A percentile compares a stretch with the other conserved stretches of the same genome.
Conservation (phyloP, 768 basidiomycete species). For the Lyophyllum semitale region DNA sequence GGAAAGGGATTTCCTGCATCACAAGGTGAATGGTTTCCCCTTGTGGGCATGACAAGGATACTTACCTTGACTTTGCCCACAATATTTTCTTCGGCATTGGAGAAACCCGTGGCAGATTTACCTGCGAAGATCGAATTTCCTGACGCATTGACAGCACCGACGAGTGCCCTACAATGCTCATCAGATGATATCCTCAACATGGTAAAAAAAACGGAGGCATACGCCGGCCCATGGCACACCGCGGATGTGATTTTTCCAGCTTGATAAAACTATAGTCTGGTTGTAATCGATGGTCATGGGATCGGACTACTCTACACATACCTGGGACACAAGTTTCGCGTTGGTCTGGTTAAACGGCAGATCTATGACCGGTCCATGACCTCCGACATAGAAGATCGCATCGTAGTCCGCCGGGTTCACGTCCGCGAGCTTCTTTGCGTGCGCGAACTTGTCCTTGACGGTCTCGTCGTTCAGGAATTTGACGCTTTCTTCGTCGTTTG, state of each 20-base stretch:
- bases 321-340: slow-evolving; percentile 57
- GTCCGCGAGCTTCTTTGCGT: slow-evolving; percentile 61
- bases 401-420: slow-evolving; percentile 64
- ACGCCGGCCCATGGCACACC: slow-evolving; percentile 84
- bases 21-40: not conserved
- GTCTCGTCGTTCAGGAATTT: slow-evolving; percentile 61
- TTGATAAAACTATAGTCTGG: slow-evolving; percentile 58
- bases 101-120: slow-evolving; percentile 63
- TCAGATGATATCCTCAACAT: not conserved
- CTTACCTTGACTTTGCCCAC: slow-evolving; percentile 45
- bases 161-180: slow-evolving; percentile 49
- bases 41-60: slow-evolving; percentile 1
- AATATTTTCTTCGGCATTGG: slow-evolving; percentile 66
- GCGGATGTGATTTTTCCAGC: slow-evolving; percentile 66
- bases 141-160: slow-evolving; percentile 50
- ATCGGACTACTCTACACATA: slow-evolving; percentile 22
- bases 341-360: slow-evolving; percentile 59
- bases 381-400: slow-evolving; percentile 79
- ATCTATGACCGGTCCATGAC: slow-evolving; percentile 79
- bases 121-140: slow-evolving; percentile 70
- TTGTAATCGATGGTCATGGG: not conserved
- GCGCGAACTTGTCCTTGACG: slow-evolving; percentile 52
- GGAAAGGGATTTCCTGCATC: slow-evolving; percentile 63
- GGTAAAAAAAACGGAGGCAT: slow-evolving; percentile 23
- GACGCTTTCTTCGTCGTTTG: slow-evolving; percentile 51